Evolutionary conservation across 2,329 filamentous ascomycete genomes (phyloP).

Genomic region (Botrytis aclada): DNA sequence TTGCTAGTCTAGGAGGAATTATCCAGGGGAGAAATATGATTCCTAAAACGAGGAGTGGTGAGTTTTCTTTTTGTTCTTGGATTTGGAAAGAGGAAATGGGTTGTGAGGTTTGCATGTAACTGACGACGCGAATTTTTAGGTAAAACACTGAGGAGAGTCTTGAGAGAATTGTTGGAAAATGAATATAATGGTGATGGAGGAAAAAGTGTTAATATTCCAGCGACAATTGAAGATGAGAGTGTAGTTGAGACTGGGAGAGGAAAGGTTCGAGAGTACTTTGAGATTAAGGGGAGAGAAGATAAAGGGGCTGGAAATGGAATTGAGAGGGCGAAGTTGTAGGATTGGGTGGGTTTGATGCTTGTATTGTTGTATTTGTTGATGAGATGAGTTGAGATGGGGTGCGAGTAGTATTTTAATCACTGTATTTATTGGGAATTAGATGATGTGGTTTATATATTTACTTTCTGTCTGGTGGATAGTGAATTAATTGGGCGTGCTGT

Average conservation of each 20-base stretch:
- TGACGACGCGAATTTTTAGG: conserved; percentile 53
- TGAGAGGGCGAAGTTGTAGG: conserved; percentile 46
- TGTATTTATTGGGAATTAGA: not conserved
- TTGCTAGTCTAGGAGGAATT: conserved; percentile 81
- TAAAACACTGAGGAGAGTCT: conserved; percentile 79
- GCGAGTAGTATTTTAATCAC: not conserved
- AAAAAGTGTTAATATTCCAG: conserved; percentile 69
- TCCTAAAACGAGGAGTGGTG: conserved; percentile 66
- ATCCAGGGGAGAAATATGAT: conserved; percentile 85
- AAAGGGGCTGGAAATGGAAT: conserved; percentile 29
- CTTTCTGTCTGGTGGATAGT: not conserved
- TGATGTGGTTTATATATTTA: not conserved
- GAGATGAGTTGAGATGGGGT: not conserved
- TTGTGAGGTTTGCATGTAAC: conserved; percentile 45
- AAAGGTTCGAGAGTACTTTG: conserved; percentile 75
- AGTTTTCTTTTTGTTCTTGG: not conserved
- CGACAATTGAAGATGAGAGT: conserved; percentile 77
- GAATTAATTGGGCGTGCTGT: not conserved
- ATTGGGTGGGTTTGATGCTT: not conserved
- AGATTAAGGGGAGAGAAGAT: conserved; percentile 38
- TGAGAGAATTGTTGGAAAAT: conserved; percentile 82
- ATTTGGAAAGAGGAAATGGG: not conserved
- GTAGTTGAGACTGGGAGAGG: conserved; percentile 71
- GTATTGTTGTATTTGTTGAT: not conserved
- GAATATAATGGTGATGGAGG: conserved; percentile 76